phyloP scores from a whole-genome alignment of 2,329 filamentous ascomycete genomes.

The Ceratocystis cacaofunesta region DNA sequence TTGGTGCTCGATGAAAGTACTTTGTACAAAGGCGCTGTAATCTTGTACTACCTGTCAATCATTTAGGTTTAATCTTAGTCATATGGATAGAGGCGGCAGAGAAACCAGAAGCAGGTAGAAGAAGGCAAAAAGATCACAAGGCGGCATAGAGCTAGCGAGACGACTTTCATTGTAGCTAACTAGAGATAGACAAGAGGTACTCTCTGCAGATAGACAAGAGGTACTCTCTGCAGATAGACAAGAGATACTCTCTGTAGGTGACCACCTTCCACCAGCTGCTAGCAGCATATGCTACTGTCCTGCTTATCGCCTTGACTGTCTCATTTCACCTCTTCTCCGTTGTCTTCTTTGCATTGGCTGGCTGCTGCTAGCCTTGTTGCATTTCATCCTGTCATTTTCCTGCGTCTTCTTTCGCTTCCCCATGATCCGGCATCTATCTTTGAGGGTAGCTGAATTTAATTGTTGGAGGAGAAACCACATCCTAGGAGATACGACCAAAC shows the following conservation, averaged over 20 bases:
- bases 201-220: too few species aligned
- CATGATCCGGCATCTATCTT: not conserved
- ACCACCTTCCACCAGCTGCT: too few species aligned
- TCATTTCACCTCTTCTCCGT: not conserved
- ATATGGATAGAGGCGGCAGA: too few species aligned
- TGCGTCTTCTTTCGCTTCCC: not conserved
- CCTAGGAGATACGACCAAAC: not conserved
- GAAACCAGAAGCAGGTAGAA: too few species aligned
- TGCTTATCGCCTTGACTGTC: not conserved
- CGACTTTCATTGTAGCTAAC: too few species aligned
- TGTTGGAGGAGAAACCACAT: not conserved
- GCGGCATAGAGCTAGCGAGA: too few species aligned
- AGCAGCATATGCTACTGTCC: not conserved
- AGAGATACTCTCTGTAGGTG: too few species aligned
- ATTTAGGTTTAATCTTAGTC: too few species aligned
- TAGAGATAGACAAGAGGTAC: too few species aligned
- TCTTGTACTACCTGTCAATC: not conserved
- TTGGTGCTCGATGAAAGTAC: not conserved
- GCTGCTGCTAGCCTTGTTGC: not conserved
- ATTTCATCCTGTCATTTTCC: not conserved
- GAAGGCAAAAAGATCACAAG: too few species aligned
- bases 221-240: too few species aligned
- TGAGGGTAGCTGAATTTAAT: not conserved
- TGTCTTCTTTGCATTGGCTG: not conserved
- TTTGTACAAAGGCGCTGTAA: not conserved